Base-by-base conservation (phyloP, 805 yeast genomes). In the Candida nitratophila region DNA sequence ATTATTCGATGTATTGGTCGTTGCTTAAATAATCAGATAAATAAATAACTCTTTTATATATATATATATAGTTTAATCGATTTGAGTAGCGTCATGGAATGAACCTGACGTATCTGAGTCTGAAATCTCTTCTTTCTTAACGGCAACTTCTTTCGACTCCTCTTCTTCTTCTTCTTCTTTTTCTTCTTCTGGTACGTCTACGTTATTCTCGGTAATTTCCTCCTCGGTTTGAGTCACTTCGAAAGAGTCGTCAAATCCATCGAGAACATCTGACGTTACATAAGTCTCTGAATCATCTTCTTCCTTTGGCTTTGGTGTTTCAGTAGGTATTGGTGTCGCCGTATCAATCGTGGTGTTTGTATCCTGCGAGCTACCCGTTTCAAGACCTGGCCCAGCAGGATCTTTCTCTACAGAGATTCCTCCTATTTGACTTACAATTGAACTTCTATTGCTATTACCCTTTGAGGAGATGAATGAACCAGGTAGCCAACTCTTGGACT, bases 1-100 rank as follows among this genome's bases (percentile, higher is more conserved):
- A 46, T 63, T 85, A 43, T 66, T 86, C 32, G 89, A 84, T 52
- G 84, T 86, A 2, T 34, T 34, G 20, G 71, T 80, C 44, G 87
- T 85, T 9, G n/a, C 20, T 26, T 26, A 26, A 16, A 14, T 11
- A 31, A 8, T 5, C 7, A 31, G 33, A 31, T 6, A 31, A 31
- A 8, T 11, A 31, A 31, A 26, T 26, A 8, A 8, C 7, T 26
- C 7, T 26, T 26, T 26, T 26, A 26, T 11, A 26, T 29, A 12
- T 9, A 29, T 29, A 29, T 29, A 29, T 12, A 29, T 29, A 29
- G 5, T 29, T 29, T 29, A 29, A 29, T 29, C 32, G 4, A 29
- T 29, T 29, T 29, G 32, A 29, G 12, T 14, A 11, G 32, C 32
- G n/a, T 29, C 32, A 29, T 29, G 32, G n/a, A 29, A 29, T 36